phyloP scores from a whole-genome alignment of 106 monocot genomes.

The Posidonia australis region DNA sequence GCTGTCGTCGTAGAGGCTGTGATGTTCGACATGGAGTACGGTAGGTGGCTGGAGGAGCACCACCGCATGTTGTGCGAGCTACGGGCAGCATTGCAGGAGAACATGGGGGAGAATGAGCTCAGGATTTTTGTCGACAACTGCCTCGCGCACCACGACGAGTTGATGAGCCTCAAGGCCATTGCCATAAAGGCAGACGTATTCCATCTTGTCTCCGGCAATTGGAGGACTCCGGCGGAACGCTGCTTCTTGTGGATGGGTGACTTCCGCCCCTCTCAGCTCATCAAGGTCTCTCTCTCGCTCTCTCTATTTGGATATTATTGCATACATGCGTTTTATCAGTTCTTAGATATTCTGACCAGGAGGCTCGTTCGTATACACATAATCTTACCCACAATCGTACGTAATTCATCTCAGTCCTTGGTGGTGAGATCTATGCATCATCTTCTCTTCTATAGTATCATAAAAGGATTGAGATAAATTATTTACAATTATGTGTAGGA shows the following conservation, averaged over 20 bases:
- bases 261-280: conserved; percentile 77
- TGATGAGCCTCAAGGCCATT: conserved; percentile 48
- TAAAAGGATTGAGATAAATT: no score
- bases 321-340: no score
- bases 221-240: conserved; percentile 89
- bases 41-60: conserved; percentile 79
- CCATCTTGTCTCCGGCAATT: conserved; percentile 88
- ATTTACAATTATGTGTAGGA: no score
- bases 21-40: conserved; percentile 82
- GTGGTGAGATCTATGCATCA: no score
- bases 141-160: conserved; percentile 68
- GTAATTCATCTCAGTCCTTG: no score
- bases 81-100: conserved; percentile 66
- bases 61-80: conserved; percentile 70
- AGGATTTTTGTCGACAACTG: conserved; percentile 47
- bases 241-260: conserved; percentile 27
- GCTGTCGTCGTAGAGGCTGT: conserved; percentile 17
- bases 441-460: no score
- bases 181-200: conserved; percentile 76
- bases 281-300: not conserved
- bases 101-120: conserved; percentile 66
- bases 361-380: no score
- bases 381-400: no score
- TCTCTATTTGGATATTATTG: not conserved
- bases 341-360: no score